Percentiles rank a stretch among this genome's conserved stretches.
Evolutionary conservation across 2,329 filamentous ascomycete species (phyloP).

Genomic region (Ceratocystis harringtonii): DNA sequence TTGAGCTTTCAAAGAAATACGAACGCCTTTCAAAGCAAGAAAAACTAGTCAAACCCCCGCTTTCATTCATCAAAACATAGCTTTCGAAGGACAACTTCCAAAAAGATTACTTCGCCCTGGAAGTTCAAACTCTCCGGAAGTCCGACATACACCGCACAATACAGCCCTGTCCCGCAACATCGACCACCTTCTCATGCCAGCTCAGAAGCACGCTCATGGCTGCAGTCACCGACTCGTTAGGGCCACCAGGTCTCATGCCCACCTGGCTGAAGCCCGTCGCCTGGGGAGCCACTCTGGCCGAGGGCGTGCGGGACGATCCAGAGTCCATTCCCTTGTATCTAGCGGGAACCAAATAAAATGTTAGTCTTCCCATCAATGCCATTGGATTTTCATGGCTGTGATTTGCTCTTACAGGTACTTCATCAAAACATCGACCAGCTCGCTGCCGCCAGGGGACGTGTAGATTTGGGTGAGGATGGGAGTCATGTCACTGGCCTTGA

Average conservation of each 20-base stretch:
- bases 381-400: background rate
- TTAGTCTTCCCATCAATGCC: background rate
- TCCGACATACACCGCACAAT: constrained; percentile 95
- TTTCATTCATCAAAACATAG: too few species aligned
- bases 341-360: background rate
- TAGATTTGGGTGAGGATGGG: constrained; percentile 74
- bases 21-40: background rate
- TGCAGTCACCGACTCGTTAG: constrained; percentile 57
- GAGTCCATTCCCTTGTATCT: constrained; percentile 83
- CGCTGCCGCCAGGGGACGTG: constrained; percentile 59
- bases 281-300: constrained; percentile 48
- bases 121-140: constrained; percentile 53
- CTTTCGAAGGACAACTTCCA: too few species aligned
- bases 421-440: constrained; percentile 84
- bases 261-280: constrained; percentile 81
- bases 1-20: background rate
- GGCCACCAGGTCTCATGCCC: constrained; percentile 35
- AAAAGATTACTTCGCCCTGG: background rate
- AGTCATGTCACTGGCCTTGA: constrained; percentile 91
- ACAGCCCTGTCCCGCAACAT: constrained; percentile 78
- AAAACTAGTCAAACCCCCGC: background rate
- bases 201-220: constrained; percentile 94
- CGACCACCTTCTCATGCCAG: constrained; percentile 98
- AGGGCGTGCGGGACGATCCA: constrained; percentile 32
- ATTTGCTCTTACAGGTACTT: constrained; percentile 69